Conservation (phyloP, 495 filamentous ascomycete species). For the Podospora fimiseda region DNA sequence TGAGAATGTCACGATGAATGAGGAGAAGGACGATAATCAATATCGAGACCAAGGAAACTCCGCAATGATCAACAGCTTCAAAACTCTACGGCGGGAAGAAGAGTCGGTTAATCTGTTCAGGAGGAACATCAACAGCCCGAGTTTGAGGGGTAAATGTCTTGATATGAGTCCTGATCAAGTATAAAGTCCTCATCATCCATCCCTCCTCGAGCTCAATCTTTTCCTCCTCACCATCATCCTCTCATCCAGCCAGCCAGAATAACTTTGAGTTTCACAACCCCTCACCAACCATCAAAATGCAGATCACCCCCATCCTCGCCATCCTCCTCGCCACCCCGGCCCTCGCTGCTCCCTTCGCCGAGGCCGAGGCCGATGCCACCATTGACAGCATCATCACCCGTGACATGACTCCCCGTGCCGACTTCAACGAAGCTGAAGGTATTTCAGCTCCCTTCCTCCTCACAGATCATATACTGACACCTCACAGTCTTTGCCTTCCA, state of each 20-base stretch:
- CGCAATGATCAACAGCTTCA: background rate
- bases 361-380: background rate
- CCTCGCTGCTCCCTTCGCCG: slow-evolving; percentile 7
- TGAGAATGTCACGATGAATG: background rate
- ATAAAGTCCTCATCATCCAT: background rate
- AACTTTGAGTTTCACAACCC: background rate
- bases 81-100: no score
- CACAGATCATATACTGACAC: background rate
- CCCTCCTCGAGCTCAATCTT: background rate
- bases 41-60: background rate
- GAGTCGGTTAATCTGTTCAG: background rate
- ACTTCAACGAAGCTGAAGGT: slow-evolving; percentile 18
- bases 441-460: background rate
- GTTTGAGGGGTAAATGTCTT: background rate
- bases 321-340: slow-evolving; percentile 4
- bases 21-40: background rate
- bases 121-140: background rate
- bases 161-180: no score
- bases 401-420: slow-evolving; percentile 12
- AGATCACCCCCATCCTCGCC: slow-evolving; percentile 10
- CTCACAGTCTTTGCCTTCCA: slow-evolving; percentile 14
- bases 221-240: background rate
- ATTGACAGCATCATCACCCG: background rate
- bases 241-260: background rate
- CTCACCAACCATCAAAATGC: slow-evolving; percentile 2